Evolutionary conservation across 305 asterid species (phyloP), one percentile per base, ranked within the genome.

Genomic region (Coffea humblotiana): DNA sequence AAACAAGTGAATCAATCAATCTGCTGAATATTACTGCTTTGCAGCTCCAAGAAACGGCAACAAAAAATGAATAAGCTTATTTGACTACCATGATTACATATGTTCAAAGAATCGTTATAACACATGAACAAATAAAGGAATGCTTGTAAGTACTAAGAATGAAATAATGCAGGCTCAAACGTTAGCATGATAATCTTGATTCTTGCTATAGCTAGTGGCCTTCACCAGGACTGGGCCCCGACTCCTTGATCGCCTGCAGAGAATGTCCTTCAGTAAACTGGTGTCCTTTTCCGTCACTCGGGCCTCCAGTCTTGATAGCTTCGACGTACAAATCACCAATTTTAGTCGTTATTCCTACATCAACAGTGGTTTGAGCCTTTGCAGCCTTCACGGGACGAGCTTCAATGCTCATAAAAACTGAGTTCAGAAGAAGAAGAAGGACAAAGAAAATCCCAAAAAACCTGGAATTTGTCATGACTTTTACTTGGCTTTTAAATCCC

Each of bases 141-240:
- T 69, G 35, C 19, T 43, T 25, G 37, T 6, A 32, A 32, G 32
- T 32, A 71, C 21, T 43, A 80, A 13, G 9, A 19, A 7, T 40
- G 58, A 18, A 67, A 18, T 18, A 6, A 32, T 5, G 43, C 43
- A 27, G 25, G n/a, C 8, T 27, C 16, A 52, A 29, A 25, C 3
- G 11, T 3, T 0, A 12, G 40, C 21, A 48, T 15, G 19, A 71
- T 64, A 47, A 10, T 60, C 4, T n/a, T 13, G 3, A 25, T 27
- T 40, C 10, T 77, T n/a, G 21, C 47, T 48, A 11, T 37, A 27
- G 37, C 69, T 88, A 90, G 78, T 88, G 76, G 75, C 93, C 93
- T 0, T 10, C 87, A n/a, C 92, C 90, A 14, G 91, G 90, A 67
- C 83, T 83, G 15, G 87, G 82, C 69, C 92, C 90, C 19, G 91